A percentile compares a stretch with the other conserved stretches of the same genome.
Conservation (phyloP, 2,329 filamentous ascomycete species). For the Trichoderma pleuroti region DNA sequence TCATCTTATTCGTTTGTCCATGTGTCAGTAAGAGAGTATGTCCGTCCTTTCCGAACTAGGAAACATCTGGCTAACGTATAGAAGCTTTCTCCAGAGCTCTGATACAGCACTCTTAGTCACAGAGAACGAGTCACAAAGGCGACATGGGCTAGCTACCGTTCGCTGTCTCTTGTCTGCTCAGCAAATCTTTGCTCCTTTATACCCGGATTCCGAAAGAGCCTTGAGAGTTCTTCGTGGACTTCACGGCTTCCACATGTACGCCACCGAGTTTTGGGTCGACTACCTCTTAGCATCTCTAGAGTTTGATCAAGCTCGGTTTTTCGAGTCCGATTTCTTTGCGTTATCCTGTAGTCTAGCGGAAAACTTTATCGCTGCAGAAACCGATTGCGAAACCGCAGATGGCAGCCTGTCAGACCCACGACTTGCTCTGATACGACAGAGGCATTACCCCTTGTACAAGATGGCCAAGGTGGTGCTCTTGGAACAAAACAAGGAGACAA, state of each 20-base stretch:
- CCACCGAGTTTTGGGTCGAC: constrained; percentile 16
- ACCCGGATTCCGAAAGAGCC: neutral
- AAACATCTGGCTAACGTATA: neutral
- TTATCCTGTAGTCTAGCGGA: neutral
- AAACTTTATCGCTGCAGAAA: neutral
- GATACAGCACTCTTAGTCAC: neutral
- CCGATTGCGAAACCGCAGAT: neutral
- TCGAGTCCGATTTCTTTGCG: neutral
- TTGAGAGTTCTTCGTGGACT: neutral
- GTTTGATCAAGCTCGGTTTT: neutral
- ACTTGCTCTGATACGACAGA: neutral
- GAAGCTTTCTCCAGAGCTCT: constrained; percentile 7
- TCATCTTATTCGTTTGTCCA: constrained; percentile 29
- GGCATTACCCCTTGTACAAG: neutral
- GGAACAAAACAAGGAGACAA: neutral
- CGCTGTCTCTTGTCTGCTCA: constrained; percentile 8
- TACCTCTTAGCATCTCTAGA: neutral
- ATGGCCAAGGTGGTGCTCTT: neutral
- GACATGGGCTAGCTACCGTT: constrained; percentile 3
- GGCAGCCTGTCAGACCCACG: neutral
- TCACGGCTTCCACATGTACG: constrained; percentile 19
- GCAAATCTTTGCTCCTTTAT: neutral
- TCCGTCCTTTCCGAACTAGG: too few species aligned
- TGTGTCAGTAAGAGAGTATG: constrained; percentile 29
- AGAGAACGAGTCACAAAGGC: neutral